A percentile compares a stretch with the other conserved stretches of the same genome.
Evolutionary conservation across 768 basidiomycete genomes (phyloP).

Genomic region (Tulasnella calospora): DNA sequence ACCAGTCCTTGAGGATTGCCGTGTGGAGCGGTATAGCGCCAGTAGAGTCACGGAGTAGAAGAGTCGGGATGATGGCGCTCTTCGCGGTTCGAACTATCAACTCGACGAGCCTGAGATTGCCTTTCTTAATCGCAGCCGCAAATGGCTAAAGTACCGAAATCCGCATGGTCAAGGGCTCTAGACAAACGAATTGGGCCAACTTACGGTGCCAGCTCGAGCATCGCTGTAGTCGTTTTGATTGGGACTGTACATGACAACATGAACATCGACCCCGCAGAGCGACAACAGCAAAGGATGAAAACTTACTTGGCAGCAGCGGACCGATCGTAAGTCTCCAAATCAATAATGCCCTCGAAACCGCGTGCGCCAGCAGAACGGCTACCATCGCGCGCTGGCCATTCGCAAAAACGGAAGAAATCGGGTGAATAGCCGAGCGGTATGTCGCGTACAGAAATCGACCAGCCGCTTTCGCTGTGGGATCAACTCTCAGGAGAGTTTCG

Average conservation of each 20-base stretch:
- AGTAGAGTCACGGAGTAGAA: slow-evolving; percentile 44
- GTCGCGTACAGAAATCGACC: slow-evolving; percentile 33
- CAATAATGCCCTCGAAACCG: slow-evolving; percentile 32
- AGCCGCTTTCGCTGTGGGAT: slow-evolving; percentile 36
- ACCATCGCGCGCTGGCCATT: slow-evolving; percentile 33
- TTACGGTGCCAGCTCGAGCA: slow-evolving; percentile 39
- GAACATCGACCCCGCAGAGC: neutral
- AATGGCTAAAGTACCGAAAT: neutral
- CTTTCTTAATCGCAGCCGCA: slow-evolving; percentile 43
- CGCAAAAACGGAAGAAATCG: slow-evolving; percentile 34
- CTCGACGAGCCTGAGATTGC: slow-evolving; percentile 34
- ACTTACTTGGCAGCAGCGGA: slow-evolving; percentile 31
- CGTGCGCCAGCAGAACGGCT: slow-evolving; percentile 36
- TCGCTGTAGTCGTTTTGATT: neutral
- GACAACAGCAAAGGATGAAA: neutral
- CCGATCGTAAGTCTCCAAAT: slow-evolving; percentile 33
- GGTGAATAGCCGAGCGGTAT: slow-evolving; percentile 28
- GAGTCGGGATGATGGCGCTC: slow-evolving; percentile 27
- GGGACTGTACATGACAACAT: neutral
- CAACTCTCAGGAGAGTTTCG: slow-evolving; percentile 32
- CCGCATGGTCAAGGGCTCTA: neutral
- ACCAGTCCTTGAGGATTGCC: slow-evolving; percentile 40
- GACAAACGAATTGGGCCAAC: slow-evolving; percentile 22
- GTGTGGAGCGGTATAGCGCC: slow-evolving; percentile 52
- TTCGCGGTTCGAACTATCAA: slow-evolving; percentile 34